Conservation (phyloP, 306 rosid species). For the Gleditsia sinensis region DNA sequence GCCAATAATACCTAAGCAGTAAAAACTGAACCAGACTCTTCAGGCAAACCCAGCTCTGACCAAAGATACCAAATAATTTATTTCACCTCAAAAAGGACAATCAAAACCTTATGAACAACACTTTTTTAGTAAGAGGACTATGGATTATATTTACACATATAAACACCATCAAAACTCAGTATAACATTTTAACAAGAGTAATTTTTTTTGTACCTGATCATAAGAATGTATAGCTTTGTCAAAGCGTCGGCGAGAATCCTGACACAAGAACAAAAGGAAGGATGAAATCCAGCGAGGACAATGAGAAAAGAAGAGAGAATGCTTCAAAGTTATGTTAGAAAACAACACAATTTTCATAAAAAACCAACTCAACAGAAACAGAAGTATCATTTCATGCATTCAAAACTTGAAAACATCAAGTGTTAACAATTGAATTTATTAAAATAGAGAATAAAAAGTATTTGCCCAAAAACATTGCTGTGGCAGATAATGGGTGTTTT, state of each 20-base stretch:
- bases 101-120: conserved; percentile 17
- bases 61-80: too few species aligned
- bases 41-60: too few species aligned
- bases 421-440: background rate
- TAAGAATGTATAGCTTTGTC: conserved; percentile 80
- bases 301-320: background rate
- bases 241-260: conserved; percentile 83
- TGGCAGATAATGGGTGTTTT: background rate
- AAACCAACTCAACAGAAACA: conserved; percentile 14
- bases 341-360: background rate
- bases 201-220: conserved; percentile 76
- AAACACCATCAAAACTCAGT: conserved; percentile 5
- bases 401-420: background rate
- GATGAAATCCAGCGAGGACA: conserved; percentile 18
- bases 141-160: background rate
- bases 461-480: background rate
- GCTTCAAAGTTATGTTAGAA: background rate
- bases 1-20: too few species aligned
- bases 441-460: background rate
- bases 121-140: too few species aligned
- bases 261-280: conserved; percentile 37
- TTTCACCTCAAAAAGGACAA: conserved; percentile 29
- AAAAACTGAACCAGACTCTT: too few species aligned
- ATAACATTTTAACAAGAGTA: conserved; percentile 11
- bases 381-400: background rate